A percentile compares a stretch with the other conserved stretches of the same genome.
Conservation (phyloP, 176 grass and related monocot species). For the Oryza coarctata region DNA sequence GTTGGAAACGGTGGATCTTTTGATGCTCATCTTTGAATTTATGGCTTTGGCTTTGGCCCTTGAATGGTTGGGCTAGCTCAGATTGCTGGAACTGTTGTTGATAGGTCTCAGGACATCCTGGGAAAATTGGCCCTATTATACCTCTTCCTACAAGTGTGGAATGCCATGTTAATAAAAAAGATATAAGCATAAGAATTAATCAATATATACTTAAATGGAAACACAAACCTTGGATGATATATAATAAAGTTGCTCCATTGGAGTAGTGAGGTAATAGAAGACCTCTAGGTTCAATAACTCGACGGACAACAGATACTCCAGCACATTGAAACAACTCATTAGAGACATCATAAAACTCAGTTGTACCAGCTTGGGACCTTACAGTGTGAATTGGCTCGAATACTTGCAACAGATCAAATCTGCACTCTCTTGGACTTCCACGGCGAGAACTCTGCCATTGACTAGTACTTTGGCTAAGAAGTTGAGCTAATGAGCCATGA, state of each 20-base stretch:
- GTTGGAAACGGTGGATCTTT: slow-evolving; percentile 33
- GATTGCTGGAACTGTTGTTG: slow-evolving; percentile 39
- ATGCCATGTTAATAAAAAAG: background rate
- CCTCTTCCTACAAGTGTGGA: slow-evolving; percentile 28
- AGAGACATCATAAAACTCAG: slow-evolving; percentile 7
- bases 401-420: slow-evolving; percentile 30
- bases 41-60: slow-evolving; percentile 30
- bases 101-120: slow-evolving; percentile 43
- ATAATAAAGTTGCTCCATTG: slow-evolving; percentile 20
- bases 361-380: slow-evolving; percentile 26
- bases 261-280: slow-evolving; percentile 39
- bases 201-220: background rate
- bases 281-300: slow-evolving; percentile 32
- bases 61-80: background rate
- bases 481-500: slow-evolving; percentile 16
- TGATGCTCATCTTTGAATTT: slow-evolving; percentile 42
- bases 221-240: slow-evolving; percentile 38
- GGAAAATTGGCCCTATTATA: slow-evolving; percentile 17
- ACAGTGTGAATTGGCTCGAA: background rate
- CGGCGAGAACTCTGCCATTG: slow-evolving; percentile 26
- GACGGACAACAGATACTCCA: background rate
- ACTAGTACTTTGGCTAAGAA: background rate
- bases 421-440: slow-evolving; percentile 27
- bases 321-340: slow-evolving; percentile 32
- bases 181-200: background rate